These are phyloP conservation scores for Gracilaria caudata DNA, from an alignment of 23 red algal species.

Conservation along the genomic window DNA sequence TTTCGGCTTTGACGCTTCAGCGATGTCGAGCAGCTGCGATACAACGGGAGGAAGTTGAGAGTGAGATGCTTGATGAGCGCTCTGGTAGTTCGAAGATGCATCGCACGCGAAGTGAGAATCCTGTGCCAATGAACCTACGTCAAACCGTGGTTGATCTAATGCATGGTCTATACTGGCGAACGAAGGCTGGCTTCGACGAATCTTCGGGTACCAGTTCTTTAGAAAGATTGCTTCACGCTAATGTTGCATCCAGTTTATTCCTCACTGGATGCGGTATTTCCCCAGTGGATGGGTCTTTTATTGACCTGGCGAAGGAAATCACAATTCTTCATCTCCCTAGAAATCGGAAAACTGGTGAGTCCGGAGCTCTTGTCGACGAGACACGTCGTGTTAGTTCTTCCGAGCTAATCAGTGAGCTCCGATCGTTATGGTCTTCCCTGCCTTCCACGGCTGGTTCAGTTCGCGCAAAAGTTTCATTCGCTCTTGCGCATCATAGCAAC, in stretches of 20 bases:
- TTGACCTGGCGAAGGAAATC: constrained; percentile 43
- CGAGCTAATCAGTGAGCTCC: constrained; percentile 62
- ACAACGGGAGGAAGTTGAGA: constrained; percentile 26
- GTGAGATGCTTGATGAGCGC: not conserved
- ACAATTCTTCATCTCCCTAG: constrained; percentile 40
- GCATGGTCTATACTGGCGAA: constrained; percentile 67
- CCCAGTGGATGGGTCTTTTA: constrained; percentile 62
- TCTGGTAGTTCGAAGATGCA: not conserved
- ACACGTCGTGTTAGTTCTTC: constrained; percentile 59
- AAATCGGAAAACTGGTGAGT: constrained; percentile 16
- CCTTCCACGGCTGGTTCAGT: constrained; percentile 47
- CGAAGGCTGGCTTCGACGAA: constrained; percentile 70
- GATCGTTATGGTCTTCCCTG: constrained; percentile 54
- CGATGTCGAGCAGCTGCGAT: constrained; percentile 2
- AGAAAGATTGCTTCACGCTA: constrained; percentile 53
- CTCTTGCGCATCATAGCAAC: constrained; percentile 57
- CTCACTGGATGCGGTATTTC: constrained; percentile 61
- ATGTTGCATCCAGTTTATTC: constrained; percentile 62
- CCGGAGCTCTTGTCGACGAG: constrained; percentile 58
- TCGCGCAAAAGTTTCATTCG: constrained; percentile 55
- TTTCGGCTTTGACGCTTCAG: constrained; percentile 22
- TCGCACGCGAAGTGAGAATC: not conserved
- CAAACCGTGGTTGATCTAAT: constrained; percentile 58
- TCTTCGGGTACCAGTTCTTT: constrained; percentile 50
- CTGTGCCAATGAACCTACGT: constrained; percentile 27